Percentiles rank a stretch among this genome's conserved stretches.
Conservation (phyloP, 305 asterid species). For the Solanum chacoense region DNA sequence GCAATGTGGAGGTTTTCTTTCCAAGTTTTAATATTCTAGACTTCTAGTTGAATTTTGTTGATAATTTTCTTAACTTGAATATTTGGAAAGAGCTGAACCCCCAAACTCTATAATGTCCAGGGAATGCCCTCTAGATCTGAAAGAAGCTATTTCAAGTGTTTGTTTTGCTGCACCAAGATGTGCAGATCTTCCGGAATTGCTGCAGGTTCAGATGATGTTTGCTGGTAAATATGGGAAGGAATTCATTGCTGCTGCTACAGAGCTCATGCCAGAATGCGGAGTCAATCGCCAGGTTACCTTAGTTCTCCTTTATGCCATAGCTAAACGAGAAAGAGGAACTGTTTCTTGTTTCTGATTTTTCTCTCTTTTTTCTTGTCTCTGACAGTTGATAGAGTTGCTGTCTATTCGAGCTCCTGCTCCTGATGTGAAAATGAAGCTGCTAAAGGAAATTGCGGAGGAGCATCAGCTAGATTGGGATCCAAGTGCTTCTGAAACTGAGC, state of each 20-base stretch:
- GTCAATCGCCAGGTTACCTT: conserved; percentile 85
- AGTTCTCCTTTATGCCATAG: background rate
- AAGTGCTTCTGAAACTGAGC: conserved; percentile 59
- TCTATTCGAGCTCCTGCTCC: conserved; percentile 92
- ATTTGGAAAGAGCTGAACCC: conserved; percentile 4
- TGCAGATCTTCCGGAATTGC: conserved; percentile 83
- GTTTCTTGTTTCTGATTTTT: background rate
- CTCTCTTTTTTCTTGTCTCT: background rate
- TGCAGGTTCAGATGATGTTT: conserved; percentile 65
- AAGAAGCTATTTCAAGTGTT: conserved; percentile 91
- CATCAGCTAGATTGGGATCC: conserved; percentile 92
- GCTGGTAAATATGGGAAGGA: conserved; percentile 88
- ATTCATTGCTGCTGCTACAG: conserved; percentile 77
- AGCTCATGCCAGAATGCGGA: conserved; percentile 95
- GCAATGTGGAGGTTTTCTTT: background rate
- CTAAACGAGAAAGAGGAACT: background rate
- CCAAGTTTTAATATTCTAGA: background rate
- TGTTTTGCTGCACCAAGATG: conserved; percentile 99
- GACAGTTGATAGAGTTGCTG: conserved; percentile 76
- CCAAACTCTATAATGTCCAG: conserved; percentile 22
- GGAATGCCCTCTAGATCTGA: conserved; percentile 96
- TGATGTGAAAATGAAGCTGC: conserved; percentile 74
- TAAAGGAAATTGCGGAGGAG: conserved; percentile 92
- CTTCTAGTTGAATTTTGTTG: background rate
- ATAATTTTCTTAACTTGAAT: background rate